Conservation (phyloP, 2,329 filamentous ascomycete genomes). For the Colletotrichum sp. region DNA sequence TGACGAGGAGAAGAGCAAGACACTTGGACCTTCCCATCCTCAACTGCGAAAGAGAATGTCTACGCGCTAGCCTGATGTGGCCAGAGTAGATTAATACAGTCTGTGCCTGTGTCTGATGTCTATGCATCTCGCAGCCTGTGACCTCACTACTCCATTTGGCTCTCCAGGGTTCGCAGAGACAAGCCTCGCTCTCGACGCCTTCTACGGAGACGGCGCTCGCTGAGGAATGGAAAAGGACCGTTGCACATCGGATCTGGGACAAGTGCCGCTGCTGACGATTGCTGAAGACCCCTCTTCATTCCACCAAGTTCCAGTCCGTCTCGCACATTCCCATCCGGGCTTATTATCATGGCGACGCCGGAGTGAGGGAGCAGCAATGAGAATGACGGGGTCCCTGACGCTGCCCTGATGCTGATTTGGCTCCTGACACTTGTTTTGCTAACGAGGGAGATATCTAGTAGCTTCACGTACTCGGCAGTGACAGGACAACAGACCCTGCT, state of each 20-base stretch:
- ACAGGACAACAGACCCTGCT: not conserved
- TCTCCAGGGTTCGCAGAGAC: not conserved
- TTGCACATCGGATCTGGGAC: not conserved
- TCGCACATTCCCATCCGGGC: not conserved
- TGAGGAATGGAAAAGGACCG: not conserved
- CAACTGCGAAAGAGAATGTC: not conserved
- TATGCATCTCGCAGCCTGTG: not conserved
- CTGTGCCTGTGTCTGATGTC: not conserved
- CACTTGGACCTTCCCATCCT: not conserved
- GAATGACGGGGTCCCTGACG: not conserved
- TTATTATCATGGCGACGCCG: not conserved
- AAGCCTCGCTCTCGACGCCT: not conserved
- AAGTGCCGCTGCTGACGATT: slow-evolving; percentile 12
- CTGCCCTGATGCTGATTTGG: not conserved
- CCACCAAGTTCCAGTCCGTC: not conserved
- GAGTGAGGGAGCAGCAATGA: not conserved
- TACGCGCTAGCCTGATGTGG: not conserved
- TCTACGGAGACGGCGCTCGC: not conserved
- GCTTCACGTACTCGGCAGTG: not conserved
- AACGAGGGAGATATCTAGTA: not conserved
- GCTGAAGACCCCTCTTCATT: slow-evolving; percentile 1
- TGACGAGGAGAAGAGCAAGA: not conserved
- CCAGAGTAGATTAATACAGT: not conserved
- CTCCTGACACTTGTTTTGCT: not conserved
- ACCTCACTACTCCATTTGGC: not conserved